Conservation (phyloP, 305 asterid genomes). For the Petunia hybrid region DNA sequence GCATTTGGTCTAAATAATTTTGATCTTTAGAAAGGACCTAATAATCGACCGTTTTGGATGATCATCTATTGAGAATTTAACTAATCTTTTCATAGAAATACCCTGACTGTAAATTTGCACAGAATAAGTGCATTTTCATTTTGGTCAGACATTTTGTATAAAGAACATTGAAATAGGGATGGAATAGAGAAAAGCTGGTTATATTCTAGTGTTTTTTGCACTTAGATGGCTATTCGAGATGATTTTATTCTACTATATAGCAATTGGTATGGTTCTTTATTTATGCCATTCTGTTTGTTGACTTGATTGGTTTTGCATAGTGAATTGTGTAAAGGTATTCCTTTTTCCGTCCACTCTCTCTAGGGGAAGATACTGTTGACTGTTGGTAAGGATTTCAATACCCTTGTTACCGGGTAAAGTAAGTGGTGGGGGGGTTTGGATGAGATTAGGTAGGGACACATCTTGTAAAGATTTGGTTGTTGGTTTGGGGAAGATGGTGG, state of each 20-base stretch:
- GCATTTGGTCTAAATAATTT: background rate
- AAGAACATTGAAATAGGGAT: conserved; percentile 18
- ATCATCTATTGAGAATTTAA: conserved; percentile 24
- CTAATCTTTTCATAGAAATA: conserved; percentile 15
- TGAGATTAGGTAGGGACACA: conserved; percentile 28
- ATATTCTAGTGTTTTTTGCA: background rate
- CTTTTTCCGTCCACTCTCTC: no score
- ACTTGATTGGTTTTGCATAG: background rate
- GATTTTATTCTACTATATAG: no score
- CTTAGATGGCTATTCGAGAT: background rate
- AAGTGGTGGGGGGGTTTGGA: conserved; percentile 10
- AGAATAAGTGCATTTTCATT: conserved; percentile 34
- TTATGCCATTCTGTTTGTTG: background rate
- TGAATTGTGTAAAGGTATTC: background rate
- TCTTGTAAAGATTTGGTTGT: conserved; percentile 19
- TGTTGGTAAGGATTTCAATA: conserved; percentile 17
- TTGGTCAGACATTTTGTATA: background rate
- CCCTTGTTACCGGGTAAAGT: background rate
- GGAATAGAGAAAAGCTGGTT: conserved; percentile 24
- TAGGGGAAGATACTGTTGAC: conserved; percentile 3
- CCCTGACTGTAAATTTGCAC: conserved; percentile 34
- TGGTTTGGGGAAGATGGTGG: background rate
- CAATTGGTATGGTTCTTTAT: background rate
- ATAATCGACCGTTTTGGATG: conserved; percentile 18
- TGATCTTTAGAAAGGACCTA: conserved; percentile 21